Evolutionary conservation across 1,284 basidiomycete genomes (phyloP), one percentile per base, ranked within the genome.

Genomic region (Apiotrichum mycotoxinovorans): DNA sequence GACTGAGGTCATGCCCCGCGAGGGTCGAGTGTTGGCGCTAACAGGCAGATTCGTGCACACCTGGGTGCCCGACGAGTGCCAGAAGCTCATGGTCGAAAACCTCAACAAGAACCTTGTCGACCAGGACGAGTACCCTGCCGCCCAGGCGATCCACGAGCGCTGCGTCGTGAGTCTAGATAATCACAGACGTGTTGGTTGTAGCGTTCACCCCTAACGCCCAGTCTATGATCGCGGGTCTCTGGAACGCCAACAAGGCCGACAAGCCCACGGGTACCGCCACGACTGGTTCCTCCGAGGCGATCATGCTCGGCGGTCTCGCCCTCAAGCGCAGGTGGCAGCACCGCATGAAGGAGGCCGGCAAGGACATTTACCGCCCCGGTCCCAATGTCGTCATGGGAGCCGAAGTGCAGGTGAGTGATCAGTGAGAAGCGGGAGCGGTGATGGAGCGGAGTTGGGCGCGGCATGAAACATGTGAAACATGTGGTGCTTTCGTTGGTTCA

Each of bases 291-390:
- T 93, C 78, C 22, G 92, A 96, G 76, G 93, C 91, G 2, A 91
- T 94, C 67, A 90, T 93, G 77, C 87, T 96, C 9, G 93, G 91
- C 18, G 93, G 92, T 44, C 83, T 98, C 22, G 91, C 94, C 18
- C 89, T 97, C 85, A 98, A 98, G 80, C 88, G 87, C 69, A 83
- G 86, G 48, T 97, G 94, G 94, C 93, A 97, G 75, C 85, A 85
- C 62, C 86, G 84, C 71, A 87, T 88, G 76, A 93, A 92, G 78
- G 87, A 85, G 1, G 84, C 84, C 1, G 93, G 93, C 40, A 92
- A 92, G 75, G 86, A 84, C 60, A 89, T 89, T 54, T 84, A 91
- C 68, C 87, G 91, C 64, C 90, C 90, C 20, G 89, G 82, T 45
- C 84, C 83, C 17, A 78, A 78, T 64, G 75, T 79, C 56, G 67